Conservation (phyloP, 345 rosid genomes). For the Microthlaspi erraticum region DNA sequence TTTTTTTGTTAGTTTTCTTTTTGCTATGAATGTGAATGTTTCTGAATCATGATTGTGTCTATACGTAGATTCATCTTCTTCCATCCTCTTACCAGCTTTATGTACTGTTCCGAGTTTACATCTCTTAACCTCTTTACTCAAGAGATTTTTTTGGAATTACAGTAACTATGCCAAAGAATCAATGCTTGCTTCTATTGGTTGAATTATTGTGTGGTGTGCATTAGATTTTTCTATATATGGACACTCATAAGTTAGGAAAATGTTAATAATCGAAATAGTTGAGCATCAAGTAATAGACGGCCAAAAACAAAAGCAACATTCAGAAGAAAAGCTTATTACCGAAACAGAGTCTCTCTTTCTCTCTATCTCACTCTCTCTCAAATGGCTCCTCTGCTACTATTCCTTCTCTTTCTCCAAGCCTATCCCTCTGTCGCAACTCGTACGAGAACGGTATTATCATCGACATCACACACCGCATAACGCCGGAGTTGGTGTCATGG, state of each 20-base stretch:
- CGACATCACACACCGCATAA: slow-evolving; percentile 13
- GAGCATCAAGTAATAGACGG: neutral
- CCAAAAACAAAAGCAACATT: neutral
- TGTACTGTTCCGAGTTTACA: neutral
- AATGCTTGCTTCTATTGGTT: neutral
- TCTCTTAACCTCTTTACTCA: neutral
- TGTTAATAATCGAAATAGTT: neutral
- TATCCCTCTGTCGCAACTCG: neutral
- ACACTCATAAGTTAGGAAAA: neutral
- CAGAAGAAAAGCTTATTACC: neutral
- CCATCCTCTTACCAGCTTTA: neutral
- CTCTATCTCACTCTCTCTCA: neutral
- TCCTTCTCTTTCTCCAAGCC: neutral
- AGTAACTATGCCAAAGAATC: neutral
- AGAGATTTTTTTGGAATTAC: neutral
- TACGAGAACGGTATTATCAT: slow-evolving; percentile 3
- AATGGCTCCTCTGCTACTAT: neutral
- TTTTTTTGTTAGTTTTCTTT: neutral
- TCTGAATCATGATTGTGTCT: neutral
- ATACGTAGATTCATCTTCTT: neutral
- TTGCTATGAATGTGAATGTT: slow-evolving; percentile 3
- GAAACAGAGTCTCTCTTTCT: too few relatives aligned
- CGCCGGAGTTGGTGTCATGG: neutral
- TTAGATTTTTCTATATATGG: neutral
- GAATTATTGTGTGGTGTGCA: slow-evolving; percentile 6